A percentile compares a stretch with the other conserved stretches of the same genome.
Conservation (phyloP, 495 filamentous ascomycete species). For the Xylona heveae region DNA sequence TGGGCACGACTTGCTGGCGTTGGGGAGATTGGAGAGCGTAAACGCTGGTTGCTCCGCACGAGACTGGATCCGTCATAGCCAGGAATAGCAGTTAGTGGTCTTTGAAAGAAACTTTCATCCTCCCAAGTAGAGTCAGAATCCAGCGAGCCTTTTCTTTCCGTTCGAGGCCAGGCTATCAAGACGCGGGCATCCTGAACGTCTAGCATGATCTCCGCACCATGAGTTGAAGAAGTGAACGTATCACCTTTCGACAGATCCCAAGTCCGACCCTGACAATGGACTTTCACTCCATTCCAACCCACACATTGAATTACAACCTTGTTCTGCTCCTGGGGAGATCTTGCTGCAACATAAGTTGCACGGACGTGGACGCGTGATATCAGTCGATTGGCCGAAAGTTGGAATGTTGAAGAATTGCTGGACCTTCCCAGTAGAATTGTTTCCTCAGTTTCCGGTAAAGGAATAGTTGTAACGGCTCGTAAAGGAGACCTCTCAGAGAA, state of each 20-base stretch:
- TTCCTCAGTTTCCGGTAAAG: conserved; percentile 68
- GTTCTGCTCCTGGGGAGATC: conserved; percentile 29
- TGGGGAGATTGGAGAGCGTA: conserved; percentile 54
- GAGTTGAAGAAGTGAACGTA: conserved; percentile 76
- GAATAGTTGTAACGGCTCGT: conserved; percentile 54
- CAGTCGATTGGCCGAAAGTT: conserved; percentile 72
- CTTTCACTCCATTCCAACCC: conserved; percentile 88
- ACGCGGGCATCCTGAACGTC: conserved; percentile 89
- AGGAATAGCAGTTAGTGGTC: conserved; percentile 19
- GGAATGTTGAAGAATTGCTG: conserved; percentile 78
- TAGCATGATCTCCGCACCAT: conserved; percentile 79
- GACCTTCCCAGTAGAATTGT: conserved; percentile 71
- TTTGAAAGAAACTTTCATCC: conserved; percentile 23
- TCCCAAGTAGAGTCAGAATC: conserved; percentile 52
- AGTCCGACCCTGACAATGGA: conserved; percentile 77
- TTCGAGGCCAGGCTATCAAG: conserved; percentile 64
- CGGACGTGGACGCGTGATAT: conserved; percentile 87
- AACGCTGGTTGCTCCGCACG: conserved; percentile 33
- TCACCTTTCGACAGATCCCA: conserved; percentile 78
- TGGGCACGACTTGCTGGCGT: conserved; percentile 30
- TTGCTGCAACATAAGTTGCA: conserved; percentile 56
- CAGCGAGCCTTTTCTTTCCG: conserved; percentile 33
- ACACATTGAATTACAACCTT: conserved; percentile 71
- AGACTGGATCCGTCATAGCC: conserved; percentile 36
- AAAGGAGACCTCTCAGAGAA: conserved; percentile 70